A percentile compares a stretch with the other conserved stretches of the same genome.
Evolutionary conservation across 2,329 filamentous ascomycete species (phyloP).

Genomic region (Diaporthe eres): DNA sequence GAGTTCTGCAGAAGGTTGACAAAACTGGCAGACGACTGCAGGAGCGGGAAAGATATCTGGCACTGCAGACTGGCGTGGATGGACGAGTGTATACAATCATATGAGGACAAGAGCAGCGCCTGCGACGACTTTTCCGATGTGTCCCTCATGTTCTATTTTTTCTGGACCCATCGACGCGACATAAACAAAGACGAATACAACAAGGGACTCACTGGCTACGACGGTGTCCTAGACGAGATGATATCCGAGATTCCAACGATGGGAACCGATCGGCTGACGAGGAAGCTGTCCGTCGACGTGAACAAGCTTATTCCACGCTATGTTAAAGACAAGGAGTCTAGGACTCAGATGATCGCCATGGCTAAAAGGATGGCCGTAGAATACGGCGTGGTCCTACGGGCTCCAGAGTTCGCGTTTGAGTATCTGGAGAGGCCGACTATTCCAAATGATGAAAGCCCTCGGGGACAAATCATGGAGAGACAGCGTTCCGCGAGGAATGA

Average conservation of each 20-base stretch:
- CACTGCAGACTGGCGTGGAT: background rate
- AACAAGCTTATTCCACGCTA: constrained; percentile 38
- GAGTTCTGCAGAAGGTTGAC: background rate
- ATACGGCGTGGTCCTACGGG: background rate
- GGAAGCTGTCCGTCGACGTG: constrained; percentile 44
- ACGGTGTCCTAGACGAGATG: constrained; percentile 42
- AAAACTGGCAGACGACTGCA: background rate
- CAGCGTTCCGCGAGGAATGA: no score
- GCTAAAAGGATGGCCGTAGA: background rate
- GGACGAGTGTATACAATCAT: background rate
- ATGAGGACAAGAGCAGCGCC: background rate
- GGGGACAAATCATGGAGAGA: no score
- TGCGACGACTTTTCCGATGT: constrained; percentile 19
- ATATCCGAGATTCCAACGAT: constrained; percentile 39
- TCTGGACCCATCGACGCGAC: constrained; percentile 25
- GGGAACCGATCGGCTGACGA: constrained; percentile 40
- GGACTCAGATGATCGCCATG: background rate
- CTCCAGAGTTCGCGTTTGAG: background rate
- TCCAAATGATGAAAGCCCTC: background rate
- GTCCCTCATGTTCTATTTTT: constrained; percentile 41
- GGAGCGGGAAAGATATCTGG: background rate
- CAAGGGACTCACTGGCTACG: constrained; percentile 39
- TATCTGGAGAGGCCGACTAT: background rate
- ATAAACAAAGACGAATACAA: constrained; percentile 7
- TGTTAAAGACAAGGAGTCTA: background rate